Conservation (phyloP, 1,284 basidiomycete genomes). For the Malassezia vespertilionis region DNA sequence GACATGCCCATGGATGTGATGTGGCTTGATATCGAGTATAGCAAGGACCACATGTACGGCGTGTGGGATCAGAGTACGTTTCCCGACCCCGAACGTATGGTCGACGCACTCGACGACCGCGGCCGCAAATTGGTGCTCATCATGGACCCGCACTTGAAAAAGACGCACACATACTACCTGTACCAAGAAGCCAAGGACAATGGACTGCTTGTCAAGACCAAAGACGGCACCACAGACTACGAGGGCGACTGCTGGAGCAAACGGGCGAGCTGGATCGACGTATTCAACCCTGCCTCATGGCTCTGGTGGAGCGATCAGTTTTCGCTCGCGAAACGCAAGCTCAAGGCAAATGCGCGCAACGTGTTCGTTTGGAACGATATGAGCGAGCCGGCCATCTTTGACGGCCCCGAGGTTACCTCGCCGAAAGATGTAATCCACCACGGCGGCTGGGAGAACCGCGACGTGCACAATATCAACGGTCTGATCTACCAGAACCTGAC, state of each 20-base stretch:
- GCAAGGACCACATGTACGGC: slow-evolving; percentile 90
- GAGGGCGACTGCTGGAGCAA: slow-evolving; percentile 99
- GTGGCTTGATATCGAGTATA: slow-evolving; percentile 90
- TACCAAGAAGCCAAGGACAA: slow-evolving; percentile 74
- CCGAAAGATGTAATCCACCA: slow-evolving; percentile 83
- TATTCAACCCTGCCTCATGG: slow-evolving; percentile 83
- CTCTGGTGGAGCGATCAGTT: slow-evolving; percentile 62
- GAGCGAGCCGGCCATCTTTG: slow-evolving; percentile 98
- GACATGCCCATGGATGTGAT: slow-evolving; percentile 85
- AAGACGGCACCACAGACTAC: slow-evolving; percentile 65
- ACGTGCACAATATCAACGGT: slow-evolving; percentile 77
- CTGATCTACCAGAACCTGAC: slow-evolving; percentile 61
- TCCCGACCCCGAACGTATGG: slow-evolving; percentile 88
- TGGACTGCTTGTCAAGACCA: slow-evolving; percentile 69
- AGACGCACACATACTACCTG: slow-evolving; percentile 65
- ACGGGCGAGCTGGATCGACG: slow-evolving; percentile 88
- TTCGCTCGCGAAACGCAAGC: slow-evolving; percentile 24
- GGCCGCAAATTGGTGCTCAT: slow-evolving; percentile 97
- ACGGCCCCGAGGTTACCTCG: slow-evolving; percentile 96
- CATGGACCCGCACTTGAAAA: slow-evolving; percentile 90
- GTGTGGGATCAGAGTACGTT: slow-evolving; percentile 88
- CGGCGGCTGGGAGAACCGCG: slow-evolving; percentile 93
- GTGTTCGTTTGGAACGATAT: slow-evolving; percentile 97
- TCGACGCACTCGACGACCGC: slow-evolving; percentile 69
- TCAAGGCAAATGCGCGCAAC: slow-evolving; percentile 49